These are phyloP conservation scores for Theobroma grandiflorum DNA, from an alignment of 441 rosid genomes.

Conservation along the genomic window DNA sequence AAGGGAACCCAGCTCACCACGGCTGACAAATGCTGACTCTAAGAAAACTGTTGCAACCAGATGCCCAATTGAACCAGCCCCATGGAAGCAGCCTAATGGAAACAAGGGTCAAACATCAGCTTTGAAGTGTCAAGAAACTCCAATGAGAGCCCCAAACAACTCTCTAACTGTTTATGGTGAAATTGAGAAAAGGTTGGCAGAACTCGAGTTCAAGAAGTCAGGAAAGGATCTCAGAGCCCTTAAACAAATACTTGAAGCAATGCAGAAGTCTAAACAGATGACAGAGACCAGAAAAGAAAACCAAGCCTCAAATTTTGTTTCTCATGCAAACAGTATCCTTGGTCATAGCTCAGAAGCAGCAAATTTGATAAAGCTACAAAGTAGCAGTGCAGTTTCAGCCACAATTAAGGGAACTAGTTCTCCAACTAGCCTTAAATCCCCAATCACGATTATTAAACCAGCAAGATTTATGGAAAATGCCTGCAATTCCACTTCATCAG, in stretches of 20 bases:
- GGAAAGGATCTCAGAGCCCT: constrained; percentile 95
- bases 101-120: constrained; percentile 51
- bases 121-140: constrained; percentile 39
- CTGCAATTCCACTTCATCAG: constrained; percentile 38
- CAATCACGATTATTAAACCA: constrained; percentile 66
- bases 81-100: constrained; percentile 71
- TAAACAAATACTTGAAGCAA: constrained; percentile 87
- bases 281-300: constrained; percentile 51
- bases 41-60: constrained; percentile 57
- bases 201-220: constrained; percentile 77
- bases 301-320: constrained; percentile 36
- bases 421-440: constrained; percentile 53
- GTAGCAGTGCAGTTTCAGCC: constrained; percentile 40
- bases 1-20: constrained; percentile 52
- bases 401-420: constrained; percentile 44
- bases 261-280: constrained; percentile 70
- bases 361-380: constrained; percentile 29
- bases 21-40: constrained; percentile 47
- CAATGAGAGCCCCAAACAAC: constrained; percentile 37
- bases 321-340: constrained; percentile 40
- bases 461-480: constrained; percentile 47
- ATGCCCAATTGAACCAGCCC: constrained; percentile 71
- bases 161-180: constrained; percentile 74
- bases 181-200: constrained; percentile 81
- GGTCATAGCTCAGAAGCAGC: constrained; percentile 45